A percentile compares a stretch with the other conserved stretches of the same genome.
phyloP scores from a whole-genome alignment of 2,329 filamentous ascomycete genomes.

The Pyrenochaeta sp. region DNA sequence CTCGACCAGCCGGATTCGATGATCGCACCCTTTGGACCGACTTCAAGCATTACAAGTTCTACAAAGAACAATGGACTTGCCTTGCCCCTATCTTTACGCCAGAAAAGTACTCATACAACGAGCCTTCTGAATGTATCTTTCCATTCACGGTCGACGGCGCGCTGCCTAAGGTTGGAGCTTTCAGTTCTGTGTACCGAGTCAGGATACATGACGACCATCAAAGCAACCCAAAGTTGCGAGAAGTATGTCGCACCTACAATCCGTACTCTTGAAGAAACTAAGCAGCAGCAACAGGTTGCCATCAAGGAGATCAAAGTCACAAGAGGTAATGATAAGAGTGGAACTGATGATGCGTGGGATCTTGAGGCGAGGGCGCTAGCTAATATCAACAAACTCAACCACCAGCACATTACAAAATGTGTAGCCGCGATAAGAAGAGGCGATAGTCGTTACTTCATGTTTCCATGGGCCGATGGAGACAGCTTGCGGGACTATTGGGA shows the following conservation, averaged over 20 bases:
- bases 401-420: conserved; percentile 19
- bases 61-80: conserved; percentile 22
- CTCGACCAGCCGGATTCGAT: background rate
- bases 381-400: conserved; percentile 20
- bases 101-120: conserved; percentile 9
- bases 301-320: conserved; percentile 15
- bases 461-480: conserved; percentile 27
- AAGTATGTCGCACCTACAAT: conserved; percentile 8
- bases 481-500: conserved; percentile 23
- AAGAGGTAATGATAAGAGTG: background rate
- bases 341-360: conserved; percentile 17
- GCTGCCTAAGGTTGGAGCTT: conserved; percentile 10
- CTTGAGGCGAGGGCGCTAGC: conserved; percentile 16
- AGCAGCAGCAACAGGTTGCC: conserved; percentile 10
- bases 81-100: conserved; percentile 17
- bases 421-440: conserved; percentile 22
- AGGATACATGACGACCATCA: conserved; percentile 16
- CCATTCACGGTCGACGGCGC: conserved; percentile 12
- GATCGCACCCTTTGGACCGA: conserved; percentile 2
- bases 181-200: conserved; percentile 13
- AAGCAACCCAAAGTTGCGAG: background rate
- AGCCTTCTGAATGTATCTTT: conserved; percentile 13
- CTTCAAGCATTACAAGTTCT: conserved; percentile 10
- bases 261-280: background rate
- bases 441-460: conserved; percentile 29